Base-by-base conservation (phyloP, 768 basidiomycete species). In the Suillus ampliporus region DNA sequence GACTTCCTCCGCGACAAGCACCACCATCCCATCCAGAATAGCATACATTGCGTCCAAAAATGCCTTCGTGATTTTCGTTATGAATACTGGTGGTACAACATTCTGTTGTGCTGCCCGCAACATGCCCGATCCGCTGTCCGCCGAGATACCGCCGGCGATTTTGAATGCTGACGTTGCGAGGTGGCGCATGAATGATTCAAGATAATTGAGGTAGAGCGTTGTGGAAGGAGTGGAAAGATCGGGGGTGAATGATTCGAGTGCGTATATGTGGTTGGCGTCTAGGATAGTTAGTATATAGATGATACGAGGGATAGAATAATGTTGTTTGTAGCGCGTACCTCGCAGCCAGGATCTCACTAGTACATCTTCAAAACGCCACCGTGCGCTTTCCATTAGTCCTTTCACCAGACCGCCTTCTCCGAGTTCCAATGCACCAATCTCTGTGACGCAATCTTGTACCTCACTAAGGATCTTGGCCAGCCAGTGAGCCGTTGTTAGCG, bases 281-380 rank as follows among this genome's bases (percentile, higher is more conserved):
- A 68, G 53, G 61, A 56, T 48, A 52, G 47, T 69, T 56, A 74
- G 57, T 21, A 1, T 10, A 51, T 13, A 19, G 8, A 11, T 21
- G 41, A n/a, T 13, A 47, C 4, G 21, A 7, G 40, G 17, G n/a
- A 23, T 52, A 56, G 13, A 19, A 56, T 17, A 41, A 59, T 4
- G 2, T 54, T 21, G 58, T 63, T 5, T 52, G 21, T 43, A 19
- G 31, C 31, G 75, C 82, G 50, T 64, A 95, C 97, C 97, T 79
- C 89, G 83, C 38, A 92, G 71, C 97, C 97, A 99, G 10, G 84
- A 80, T 19, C 82, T 82, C 50, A 90, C 83, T 23, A 98, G 83
- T 21, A 91, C 82, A 69, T 97, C 94, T 57, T 87, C 88, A 72
- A 98, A 95, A 65, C 88, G 86, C 95, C 97, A 97, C 71, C 90